Evolutionary conservation across 495 filamentous ascomycete genomes (phyloP).

Genomic region (Aspergillus affinis): DNA sequence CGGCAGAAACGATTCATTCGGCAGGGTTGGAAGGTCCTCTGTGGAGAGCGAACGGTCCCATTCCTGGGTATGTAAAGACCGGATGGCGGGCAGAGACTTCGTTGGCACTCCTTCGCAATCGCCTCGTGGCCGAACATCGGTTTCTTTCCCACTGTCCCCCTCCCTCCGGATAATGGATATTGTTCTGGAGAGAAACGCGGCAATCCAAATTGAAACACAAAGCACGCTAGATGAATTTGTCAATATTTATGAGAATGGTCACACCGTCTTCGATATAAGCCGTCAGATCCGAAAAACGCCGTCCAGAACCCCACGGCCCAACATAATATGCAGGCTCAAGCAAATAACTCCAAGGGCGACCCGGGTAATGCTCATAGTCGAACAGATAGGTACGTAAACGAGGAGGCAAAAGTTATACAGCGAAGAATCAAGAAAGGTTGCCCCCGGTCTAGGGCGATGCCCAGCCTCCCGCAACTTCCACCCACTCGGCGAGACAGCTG

Average conservation of each 20-base stretch:
- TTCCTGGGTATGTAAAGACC: background rate
- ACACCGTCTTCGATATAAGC: slow-evolving; percentile 42
- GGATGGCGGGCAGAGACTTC: background rate
- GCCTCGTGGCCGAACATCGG: background rate
- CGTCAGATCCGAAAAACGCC: slow-evolving; percentile 49
- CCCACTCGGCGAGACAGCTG: slow-evolving; percentile 94
- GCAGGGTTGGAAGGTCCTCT: background rate
- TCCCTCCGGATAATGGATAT: slow-evolving; percentile 2
- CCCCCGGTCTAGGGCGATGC: slow-evolving; percentile 56
- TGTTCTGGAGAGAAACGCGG: slow-evolving; percentile 15
- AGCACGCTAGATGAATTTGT: slow-evolving; percentile 47
- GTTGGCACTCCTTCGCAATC: background rate
- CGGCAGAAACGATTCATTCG: background rate
- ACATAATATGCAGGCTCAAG: slow-evolving; percentile 39
- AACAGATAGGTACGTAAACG: slow-evolving; percentile 35
- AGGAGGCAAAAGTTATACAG: slow-evolving; percentile 36
- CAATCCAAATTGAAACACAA: slow-evolving; percentile 34
- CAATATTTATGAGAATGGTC: slow-evolving; percentile 43
- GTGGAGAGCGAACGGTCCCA: background rate
- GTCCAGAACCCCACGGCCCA: slow-evolving; percentile 39
- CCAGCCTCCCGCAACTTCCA: slow-evolving; percentile 96
- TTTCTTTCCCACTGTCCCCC: background rate
- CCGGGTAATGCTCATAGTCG: slow-evolving; percentile 38
- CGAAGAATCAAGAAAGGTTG: slow-evolving; percentile 24
- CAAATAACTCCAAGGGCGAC: slow-evolving; percentile 38